A percentile compares a stretch with the other conserved stretches of the same genome.
Evolutionary conservation across 176 grass and related monocot genomes (phyloP).

Genomic region (Cenchrus fungigraminus): DNA sequence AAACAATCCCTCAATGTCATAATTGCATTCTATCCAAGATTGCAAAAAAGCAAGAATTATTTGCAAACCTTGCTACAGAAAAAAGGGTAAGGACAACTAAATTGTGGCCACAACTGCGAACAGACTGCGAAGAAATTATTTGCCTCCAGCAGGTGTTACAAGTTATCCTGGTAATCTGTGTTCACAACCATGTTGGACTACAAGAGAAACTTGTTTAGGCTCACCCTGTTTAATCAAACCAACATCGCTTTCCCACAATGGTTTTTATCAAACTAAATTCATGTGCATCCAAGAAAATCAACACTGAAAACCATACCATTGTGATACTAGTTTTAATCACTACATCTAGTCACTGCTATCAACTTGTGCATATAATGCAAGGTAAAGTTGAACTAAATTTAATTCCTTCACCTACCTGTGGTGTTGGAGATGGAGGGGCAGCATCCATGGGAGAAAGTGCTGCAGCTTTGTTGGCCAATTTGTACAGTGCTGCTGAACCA

Average conservation of each 20-base stretch:
- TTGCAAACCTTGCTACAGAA: background rate
- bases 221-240: constrained; percentile 8
- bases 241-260: constrained; percentile 16
- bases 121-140: constrained; percentile 19
- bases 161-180: background rate
- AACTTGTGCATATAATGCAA: constrained; percentile 13
- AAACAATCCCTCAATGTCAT: background rate
- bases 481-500: constrained; percentile 89
- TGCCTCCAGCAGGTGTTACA: constrained; percentile 27
- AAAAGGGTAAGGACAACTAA: background rate
- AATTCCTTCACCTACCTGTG: constrained; percentile 64
- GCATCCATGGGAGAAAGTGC: constrained; percentile 92
- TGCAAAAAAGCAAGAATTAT: constrained; percentile 14
- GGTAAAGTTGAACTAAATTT: background rate
- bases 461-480: constrained; percentile 93
- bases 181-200: constrained; percentile 1
- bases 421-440: constrained; percentile 91
- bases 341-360: background rate
- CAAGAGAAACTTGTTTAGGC: background rate
- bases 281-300: background rate
- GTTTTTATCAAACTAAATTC: constrained; percentile 3
- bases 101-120: constrained; percentile 20
- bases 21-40: constrained; percentile 1
- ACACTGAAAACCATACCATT: background rate
- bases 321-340: constrained; percentile 28